Percentiles rank a stretch among this genome's conserved stretches.
Conservation (phyloP, 2,329 filamentous ascomycete genomes). For the Cordyceps fumosorosea region DNA sequence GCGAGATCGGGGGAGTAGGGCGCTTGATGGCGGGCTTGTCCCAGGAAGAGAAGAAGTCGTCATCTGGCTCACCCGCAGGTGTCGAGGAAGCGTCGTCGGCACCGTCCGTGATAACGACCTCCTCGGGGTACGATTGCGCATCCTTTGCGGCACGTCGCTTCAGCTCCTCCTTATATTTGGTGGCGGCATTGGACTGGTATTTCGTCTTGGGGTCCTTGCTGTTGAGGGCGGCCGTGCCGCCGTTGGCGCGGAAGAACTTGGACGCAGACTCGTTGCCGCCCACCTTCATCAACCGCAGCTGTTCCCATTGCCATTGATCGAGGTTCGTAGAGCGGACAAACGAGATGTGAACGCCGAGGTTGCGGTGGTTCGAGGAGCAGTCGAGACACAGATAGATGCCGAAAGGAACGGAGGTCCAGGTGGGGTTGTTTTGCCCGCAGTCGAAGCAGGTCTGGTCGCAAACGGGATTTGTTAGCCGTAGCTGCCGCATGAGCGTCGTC, state of each 20-base stretch:
- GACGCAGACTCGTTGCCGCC: conserved; percentile 97
- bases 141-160: conserved; percentile 79
- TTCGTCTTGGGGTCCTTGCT: conserved; percentile 97
- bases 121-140: conserved; percentile 77
- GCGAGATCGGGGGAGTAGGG: conserved; percentile 86
- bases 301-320: conserved; percentile 99
- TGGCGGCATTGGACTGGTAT: conserved; percentile 87
- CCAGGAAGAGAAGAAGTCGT: conserved; percentile 99
- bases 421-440: conserved; percentile 94
- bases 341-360: conserved; percentile 96
- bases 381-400: conserved; percentile 98
- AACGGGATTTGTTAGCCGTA: conserved; percentile 11
- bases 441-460: conserved; percentile 82
- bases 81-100: conserved; percentile 64
- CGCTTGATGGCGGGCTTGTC: conserved; percentile 97
- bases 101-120: conserved; percentile 78
- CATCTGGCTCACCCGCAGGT: conserved; percentile 76
- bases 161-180: conserved; percentile 96
- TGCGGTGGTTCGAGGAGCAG: conserved; percentile 94
- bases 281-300: conserved; percentile 95
- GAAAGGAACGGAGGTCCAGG: conserved; percentile 95
- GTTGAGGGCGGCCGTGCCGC: conserved; percentile 84
- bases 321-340: conserved; percentile 98
- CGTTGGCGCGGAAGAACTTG: conserved; percentile 96
- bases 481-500: background rate